Base-by-base conservation (phyloP, 1,139 yeast species). In the Blastobotrys niveus region DNA sequence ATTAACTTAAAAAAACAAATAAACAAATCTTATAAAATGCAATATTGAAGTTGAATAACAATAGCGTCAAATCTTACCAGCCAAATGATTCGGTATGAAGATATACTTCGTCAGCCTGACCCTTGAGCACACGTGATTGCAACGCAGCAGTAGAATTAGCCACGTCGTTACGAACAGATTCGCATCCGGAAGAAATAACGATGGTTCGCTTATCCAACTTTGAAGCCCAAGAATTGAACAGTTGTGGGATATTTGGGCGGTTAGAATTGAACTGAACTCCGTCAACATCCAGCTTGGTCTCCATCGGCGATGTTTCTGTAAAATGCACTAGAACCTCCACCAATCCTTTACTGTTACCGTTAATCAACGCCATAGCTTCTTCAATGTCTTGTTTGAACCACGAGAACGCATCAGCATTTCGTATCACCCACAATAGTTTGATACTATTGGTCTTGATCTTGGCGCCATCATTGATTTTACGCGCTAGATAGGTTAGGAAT, bases 41-140 rank as follows among this genome's bases (percentile, higher is more conserved):
- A 10, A n/a, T 25, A 10, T 25, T 10, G n/a, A 25, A 25, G 15
- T 33, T 33, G n/a, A 12, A 8, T 17, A 14, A 21, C 21, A n/a
- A 27, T n/a, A n/a, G n/a, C n/a, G n/a, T n/a, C n/a, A n/a, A n/a
- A n/a, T 8, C n/a, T 33, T 59, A 77, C 82, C 81, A 79, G 0
- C 79, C 79, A 58, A 76, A 79, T 25, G 72, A 61, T 53, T 79
- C 84, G 0, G 80, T 74, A 52, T 79, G 83, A 38, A 79, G 60
- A 52, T 67, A 77, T 9, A 79, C 66, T 56, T 79, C 84, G 12
- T 49, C 48, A 5, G 52, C 36, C 2, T 42, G 41, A 12, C 56
- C 53, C 18, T 35, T 34, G 4, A 58, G 42, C 7, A 66, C 62
- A n/a, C 48, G 45, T 4, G 47, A 53, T 49, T 71, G 75, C 3